Conservation (phyloP, 2,329 filamentous ascomycete species). For the Volutella citrinella region DNA sequence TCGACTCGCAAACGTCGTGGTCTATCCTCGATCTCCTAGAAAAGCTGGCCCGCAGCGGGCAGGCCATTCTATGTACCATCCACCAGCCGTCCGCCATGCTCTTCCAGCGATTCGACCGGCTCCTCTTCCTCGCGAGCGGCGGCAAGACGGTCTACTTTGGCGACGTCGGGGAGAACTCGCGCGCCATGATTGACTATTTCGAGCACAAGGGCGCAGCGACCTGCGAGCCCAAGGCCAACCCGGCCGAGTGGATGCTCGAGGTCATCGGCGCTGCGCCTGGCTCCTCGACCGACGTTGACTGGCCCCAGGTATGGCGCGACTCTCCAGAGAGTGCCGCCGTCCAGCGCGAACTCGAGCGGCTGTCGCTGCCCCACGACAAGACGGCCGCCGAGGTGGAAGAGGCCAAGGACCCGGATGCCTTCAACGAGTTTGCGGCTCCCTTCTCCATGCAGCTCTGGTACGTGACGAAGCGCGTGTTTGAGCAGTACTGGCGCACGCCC, state of each 20-base stretch:
- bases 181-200: conserved; percentile 57
- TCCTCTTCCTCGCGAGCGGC: conserved; percentile 58
- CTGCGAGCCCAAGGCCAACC: conserved; percentile 56
- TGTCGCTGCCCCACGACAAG: conserved; percentile 8
- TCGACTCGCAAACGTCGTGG: conserved; percentile 59
- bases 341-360: conserved; percentile 31
- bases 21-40: conserved; percentile 56
- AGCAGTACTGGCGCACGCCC: conserved; percentile 41
- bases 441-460: conserved; percentile 29
- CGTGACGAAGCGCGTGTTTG: conserved; percentile 33
- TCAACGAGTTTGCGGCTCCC: conserved; percentile 30
- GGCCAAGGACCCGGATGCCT: conserved; percentile 17
- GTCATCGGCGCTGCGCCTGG: conserved; percentile 44
- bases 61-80: conserved; percentile 50
- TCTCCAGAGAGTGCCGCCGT: conserved; percentile 29
- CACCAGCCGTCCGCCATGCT: conserved; percentile 48
- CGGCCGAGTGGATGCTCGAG: conserved; percentile 66
- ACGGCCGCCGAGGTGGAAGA: neutral
- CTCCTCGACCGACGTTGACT: conserved; percentile 40
- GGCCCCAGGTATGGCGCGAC: conserved; percentile 34
- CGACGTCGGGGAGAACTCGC: conserved; percentile 55
- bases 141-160: conserved; percentile 66
- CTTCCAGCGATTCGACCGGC: conserved; percentile 52
- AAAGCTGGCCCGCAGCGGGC: conserved; percentile 51
- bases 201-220: conserved; percentile 55